phyloP scores from a whole-genome alignment of 441 rosid genomes.

The Arabidopsis hybrid region DNA sequence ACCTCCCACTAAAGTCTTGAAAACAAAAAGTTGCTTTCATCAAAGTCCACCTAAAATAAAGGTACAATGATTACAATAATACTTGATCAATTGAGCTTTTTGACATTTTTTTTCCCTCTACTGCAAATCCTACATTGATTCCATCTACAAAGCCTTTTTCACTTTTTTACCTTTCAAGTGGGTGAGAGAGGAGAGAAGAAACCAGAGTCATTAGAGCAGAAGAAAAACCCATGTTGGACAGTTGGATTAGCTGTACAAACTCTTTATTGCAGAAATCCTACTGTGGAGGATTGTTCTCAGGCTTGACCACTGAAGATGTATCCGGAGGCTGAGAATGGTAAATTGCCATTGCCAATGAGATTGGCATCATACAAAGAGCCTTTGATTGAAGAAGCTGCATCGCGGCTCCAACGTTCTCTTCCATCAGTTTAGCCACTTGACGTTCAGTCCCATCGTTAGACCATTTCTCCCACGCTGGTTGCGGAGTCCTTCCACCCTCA shows the following conservation, averaged over 20 bases:
- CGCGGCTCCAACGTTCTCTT: constrained; percentile 93
- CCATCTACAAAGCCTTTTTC: constrained; percentile 55
- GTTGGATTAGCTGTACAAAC: constrained; percentile 46
- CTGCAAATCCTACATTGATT: constrained; percentile 51
- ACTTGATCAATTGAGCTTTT: constrained; percentile 57
- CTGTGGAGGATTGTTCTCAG: constrained; percentile 71
- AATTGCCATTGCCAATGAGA: constrained; percentile 90
- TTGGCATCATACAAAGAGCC: constrained; percentile 98
- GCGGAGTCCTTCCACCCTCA: constrained; percentile 76
- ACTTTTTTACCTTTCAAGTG: constrained; percentile 51
- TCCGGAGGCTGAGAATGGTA: constrained; percentile 85
- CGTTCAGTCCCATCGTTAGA: constrained; percentile 91
- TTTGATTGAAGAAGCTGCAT: constrained; percentile 99
- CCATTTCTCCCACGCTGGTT: constrained; percentile 98
- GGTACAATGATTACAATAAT: constrained; percentile 47
- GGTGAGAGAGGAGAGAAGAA: constrained; percentile 10
- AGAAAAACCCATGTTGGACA: constrained; percentile 40
- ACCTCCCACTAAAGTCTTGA: constrained; percentile 53
- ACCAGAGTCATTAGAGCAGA: constrained; percentile 20
- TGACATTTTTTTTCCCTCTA: constrained; percentile 55
- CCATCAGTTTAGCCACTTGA: constrained; percentile 97
- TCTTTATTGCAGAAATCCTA: constrained; percentile 44
- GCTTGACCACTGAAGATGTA: constrained; percentile 69
- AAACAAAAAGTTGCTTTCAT: constrained; percentile 63
- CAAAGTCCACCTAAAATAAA: constrained; percentile 64